phyloP scores from a whole-genome alignment of 1,139 yeast genomes.

The Lodderomyces metapsilosis region DNA sequence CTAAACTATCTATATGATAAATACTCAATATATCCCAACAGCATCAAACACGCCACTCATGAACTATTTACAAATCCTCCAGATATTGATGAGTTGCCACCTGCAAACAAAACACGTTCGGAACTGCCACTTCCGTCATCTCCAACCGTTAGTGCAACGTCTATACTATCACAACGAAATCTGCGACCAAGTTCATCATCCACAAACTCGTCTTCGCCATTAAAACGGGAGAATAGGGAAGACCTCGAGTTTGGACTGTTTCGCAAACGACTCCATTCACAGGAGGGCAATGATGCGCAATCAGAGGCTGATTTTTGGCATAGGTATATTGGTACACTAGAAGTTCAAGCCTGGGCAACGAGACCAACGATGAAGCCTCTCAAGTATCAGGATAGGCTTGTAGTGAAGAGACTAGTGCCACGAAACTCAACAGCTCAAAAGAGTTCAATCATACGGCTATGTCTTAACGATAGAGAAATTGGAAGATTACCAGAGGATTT shows the following conservation, averaged over 20 bases:
- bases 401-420: conserved; percentile 35
- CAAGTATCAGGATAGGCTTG: conserved; percentile 48
- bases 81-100: conserved; percentile 11
- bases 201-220: not conserved
- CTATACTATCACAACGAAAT: not conserved
- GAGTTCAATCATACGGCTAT: conserved; percentile 32
- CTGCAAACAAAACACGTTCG: conserved; percentile 7
- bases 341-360: conserved; percentile 81
- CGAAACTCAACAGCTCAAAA: conserved; percentile 24
- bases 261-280: conserved; percentile 17
- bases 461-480: conserved; percentile 49
- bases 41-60: conserved; percentile 27
- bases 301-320: conserved; percentile 20
- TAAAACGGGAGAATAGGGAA: conserved; percentile 3
- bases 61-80: conserved; percentile 24
- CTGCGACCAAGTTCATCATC: not conserved
- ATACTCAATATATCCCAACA: conserved; percentile 23
- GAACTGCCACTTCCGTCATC: conserved; percentile 1
- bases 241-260: conserved; percentile 9
- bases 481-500: conserved; percentile 76
- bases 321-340: conserved; percentile 64
- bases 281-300: conserved; percentile 14
- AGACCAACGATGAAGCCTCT: conserved; percentile 62
- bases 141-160: not conserved
- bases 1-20: conserved; percentile 22